phyloP scores from a whole-genome alignment of 495 filamentous ascomycete genomes.

The Aspergillus baeticus region DNA sequence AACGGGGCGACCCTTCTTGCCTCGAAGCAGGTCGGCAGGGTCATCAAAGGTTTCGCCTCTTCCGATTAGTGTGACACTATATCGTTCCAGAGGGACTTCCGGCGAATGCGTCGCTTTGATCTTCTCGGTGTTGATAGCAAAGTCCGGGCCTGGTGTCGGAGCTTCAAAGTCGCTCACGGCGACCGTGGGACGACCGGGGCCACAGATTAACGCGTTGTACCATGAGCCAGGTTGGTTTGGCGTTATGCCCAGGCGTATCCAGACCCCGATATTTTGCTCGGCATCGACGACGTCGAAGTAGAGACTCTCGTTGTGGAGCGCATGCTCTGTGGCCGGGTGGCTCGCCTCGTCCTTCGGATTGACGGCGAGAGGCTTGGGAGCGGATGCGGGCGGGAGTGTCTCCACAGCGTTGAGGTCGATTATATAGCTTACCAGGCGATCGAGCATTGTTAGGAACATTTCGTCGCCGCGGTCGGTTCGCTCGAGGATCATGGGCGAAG shows the following conservation, averaged over 20 bases:
- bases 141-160: background rate
- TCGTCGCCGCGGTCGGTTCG: background rate
- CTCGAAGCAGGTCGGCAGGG: too few species aligned
- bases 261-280: background rate
- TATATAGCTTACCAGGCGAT: background rate
- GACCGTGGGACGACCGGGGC: background rate
- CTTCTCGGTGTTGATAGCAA: background rate
- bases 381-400: background rate
- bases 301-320: background rate
- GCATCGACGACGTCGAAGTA: background rate
- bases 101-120: background rate
- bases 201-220: constrained; percentile 3
- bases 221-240: background rate
- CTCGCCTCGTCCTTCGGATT: too few species aligned
- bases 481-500: constrained; percentile 1
- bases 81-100: background rate
- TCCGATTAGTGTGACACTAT: background rate
- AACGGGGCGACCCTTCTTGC: background rate
- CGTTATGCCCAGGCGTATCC: background rate
- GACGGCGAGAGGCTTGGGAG: too few species aligned
- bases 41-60: too few species aligned
- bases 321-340: background rate
- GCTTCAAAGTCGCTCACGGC: background rate
- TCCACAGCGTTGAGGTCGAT: background rate
- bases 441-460: constrained; percentile 2